Percentiles rank a stretch among this genome's conserved stretches.
Conservation (phyloP, 352 stramenopile genomes). For the Globisporangium takayamanum region DNA sequence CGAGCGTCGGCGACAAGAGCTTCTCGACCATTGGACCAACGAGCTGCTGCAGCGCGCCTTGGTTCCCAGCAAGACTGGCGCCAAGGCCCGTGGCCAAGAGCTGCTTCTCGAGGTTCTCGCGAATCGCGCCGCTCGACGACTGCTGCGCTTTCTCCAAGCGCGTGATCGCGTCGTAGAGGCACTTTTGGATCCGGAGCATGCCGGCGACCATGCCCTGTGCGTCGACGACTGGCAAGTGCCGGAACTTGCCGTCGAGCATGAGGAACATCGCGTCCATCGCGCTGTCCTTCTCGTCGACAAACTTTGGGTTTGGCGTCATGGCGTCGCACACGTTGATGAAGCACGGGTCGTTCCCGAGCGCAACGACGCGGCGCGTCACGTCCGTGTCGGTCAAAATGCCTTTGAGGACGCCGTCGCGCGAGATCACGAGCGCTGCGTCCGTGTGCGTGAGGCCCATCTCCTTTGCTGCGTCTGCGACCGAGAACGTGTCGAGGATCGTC, state of each 20-base stretch:
- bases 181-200: constrained; percentile 98
- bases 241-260: constrained; percentile 91
- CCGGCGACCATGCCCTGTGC: constrained; percentile 88
- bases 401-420: constrained; percentile 79
- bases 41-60: constrained; percentile 62
- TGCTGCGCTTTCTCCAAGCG: constrained; percentile 92
- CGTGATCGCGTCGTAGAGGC: constrained; percentile 96
- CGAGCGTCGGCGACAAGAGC: constrained; percentile 74
- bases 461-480: constrained; percentile 84
- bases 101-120: constrained; percentile 74
- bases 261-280: constrained; percentile 90
- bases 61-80: constrained; percentile 44
- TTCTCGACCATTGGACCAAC: constrained; percentile 84
- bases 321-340: constrained; percentile 80
- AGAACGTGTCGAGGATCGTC: constrained; percentile 80
- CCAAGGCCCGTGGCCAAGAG: constrained; percentile 48
- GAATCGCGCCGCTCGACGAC: constrained; percentile 60
- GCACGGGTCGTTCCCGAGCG: constrained; percentile 77
- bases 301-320: constrained; percentile 86
- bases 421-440: constrained; percentile 92
- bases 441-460: constrained; percentile 88
- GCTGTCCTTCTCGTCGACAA: constrained; percentile 84
- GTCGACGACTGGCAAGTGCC: constrained; percentile 95
- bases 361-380: constrained; percentile 80
- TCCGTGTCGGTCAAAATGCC: constrained; percentile 96